Base-by-base conservation (phyloP, 2,329 filamentous ascomycete species). In the Macrophomina tecta region DNA sequence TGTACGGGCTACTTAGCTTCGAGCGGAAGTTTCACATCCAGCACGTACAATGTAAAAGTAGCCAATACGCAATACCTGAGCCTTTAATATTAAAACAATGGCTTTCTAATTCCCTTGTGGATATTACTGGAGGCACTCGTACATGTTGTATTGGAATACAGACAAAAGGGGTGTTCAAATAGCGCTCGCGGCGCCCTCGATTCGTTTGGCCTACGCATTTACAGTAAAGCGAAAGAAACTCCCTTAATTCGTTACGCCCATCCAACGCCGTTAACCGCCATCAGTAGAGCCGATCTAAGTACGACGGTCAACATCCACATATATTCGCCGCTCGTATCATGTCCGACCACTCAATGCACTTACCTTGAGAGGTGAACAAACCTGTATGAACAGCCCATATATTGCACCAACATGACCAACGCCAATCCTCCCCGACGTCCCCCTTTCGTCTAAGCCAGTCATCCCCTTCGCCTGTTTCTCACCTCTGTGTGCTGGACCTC, bases 391-490 rank as follows among this genome's bases (percentile, higher is more conserved):
- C 23, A 23, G n/a, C 9, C 34, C 12, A 45, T 12, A 40, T 14
- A 38, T 38, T 4, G 38, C 56, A 48, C 16, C 28, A 28, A 61
- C 23, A 36, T 46, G 16, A 60, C 36, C 28, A 40, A 14, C 9
- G 11, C 53, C 9, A 42, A 23, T 56, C 28, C 18, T 42, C 34
- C 36, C 16, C n/a, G 36, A 42, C 34, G 11, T 55, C 32, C 51
- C 18, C 30, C 14, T 2, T 5, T 49, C 46, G 28, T 49, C 46
- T 18, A 9, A 23, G 18, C 18, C 5, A 28, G 18, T 65, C 18
- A 65, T 7, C 63, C 52, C 8, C 63, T 48, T n/a, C 48, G 62
- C 49, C 62, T 53, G 52, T 56, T 67, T 12, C 56, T 45, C n/a
- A 55, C 48, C 48, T 58, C 45, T 3, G 58, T 63, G 46, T 63